Conservation (phyloP, 1,284 basidiomycete species). For the Leccinum ponderosum region DNA sequence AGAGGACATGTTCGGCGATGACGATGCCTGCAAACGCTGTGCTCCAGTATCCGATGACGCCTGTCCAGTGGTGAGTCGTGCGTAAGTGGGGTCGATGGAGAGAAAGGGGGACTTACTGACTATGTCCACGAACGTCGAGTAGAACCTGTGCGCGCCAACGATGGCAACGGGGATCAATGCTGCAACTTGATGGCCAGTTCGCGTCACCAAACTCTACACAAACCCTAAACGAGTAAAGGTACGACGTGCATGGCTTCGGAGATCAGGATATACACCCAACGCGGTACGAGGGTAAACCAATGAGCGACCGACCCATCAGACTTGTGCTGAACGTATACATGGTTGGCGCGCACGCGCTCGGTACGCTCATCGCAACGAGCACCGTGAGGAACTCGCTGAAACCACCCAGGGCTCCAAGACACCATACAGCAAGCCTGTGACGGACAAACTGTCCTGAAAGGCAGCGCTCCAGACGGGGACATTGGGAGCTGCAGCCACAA, state of each 20-base stretch:
- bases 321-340: conserved; percentile 79
- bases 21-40: conserved; percentile 55
- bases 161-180: conserved; percentile 59
- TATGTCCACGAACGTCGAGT: conserved; percentile 55
- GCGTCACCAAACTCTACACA: neutral
- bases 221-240: neutral
- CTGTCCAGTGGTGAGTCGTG: conserved; percentile 23
- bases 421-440: conserved; percentile 57
- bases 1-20: conserved; percentile 57
- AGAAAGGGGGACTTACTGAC: conserved; percentile 40
- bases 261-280: conserved; percentile 70
- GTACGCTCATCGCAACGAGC: conserved; percentile 47
- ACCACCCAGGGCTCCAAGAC: conserved; percentile 51
- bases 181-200: conserved; percentile 20
- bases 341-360: conserved; percentile 63
- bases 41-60: conserved; percentile 63
- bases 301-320: conserved; percentile 59
- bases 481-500: conserved; percentile 55
- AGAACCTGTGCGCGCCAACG: conserved; percentile 56
- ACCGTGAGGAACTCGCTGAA: conserved; percentile 59
- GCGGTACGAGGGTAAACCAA: conserved; percentile 55
- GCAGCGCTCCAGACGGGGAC: conserved; percentile 60
- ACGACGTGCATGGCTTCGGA: conserved; percentile 64
- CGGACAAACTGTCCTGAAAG: conserved; percentile 53
- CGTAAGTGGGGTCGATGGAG: neutral